phyloP scores from a whole-genome alignment of 2,329 filamentous ascomycete species.

The Trichoderma cornu-damae region DNA sequence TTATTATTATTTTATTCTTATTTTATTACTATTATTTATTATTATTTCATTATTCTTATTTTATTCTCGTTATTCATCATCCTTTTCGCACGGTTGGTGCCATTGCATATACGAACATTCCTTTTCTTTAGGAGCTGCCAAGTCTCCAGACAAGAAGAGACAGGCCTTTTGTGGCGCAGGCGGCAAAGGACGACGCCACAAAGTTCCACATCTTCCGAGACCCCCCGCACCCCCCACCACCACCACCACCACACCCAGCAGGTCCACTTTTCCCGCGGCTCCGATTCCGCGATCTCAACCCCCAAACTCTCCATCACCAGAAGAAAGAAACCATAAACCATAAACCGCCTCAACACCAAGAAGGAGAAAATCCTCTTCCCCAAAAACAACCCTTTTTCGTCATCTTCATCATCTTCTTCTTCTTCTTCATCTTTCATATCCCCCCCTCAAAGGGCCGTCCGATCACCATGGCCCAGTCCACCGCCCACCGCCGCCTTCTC shows the following conservation, averaged over 20 bases:
- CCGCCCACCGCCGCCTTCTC: constrained; percentile 75
- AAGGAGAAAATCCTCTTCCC: not conserved
- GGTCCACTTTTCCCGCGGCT: not conserved
- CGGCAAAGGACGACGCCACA: not conserved
- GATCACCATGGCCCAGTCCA: constrained; percentile 51
- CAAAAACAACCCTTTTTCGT: not conserved
- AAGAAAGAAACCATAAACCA: too few relatives aligned
- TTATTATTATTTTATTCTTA: not conserved
- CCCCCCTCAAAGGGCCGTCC: not conserved
- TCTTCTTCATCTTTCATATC: not conserved
- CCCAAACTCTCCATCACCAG: not conserved
- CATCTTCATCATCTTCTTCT: not conserved
- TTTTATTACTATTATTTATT: too few relatives aligned
- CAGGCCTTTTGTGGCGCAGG: not conserved
- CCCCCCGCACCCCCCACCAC: not conserved
- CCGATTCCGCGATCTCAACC: constrained; percentile 5
- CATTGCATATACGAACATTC: too few relatives aligned
- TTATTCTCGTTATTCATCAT: too few relatives aligned
- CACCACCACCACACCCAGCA: too few relatives aligned
- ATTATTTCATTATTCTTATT: too few relatives aligned
- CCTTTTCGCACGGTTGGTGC: too few relatives aligned
- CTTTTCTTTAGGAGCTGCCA: too few relatives aligned
- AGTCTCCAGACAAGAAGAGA: too few relatives aligned
- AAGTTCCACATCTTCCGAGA: not conserved
- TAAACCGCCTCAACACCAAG: not conserved